These are phyloP conservation scores for Candida quercuum DNA, from an alignment of 805 yeast species.

Conservation along the genomic window DNA sequence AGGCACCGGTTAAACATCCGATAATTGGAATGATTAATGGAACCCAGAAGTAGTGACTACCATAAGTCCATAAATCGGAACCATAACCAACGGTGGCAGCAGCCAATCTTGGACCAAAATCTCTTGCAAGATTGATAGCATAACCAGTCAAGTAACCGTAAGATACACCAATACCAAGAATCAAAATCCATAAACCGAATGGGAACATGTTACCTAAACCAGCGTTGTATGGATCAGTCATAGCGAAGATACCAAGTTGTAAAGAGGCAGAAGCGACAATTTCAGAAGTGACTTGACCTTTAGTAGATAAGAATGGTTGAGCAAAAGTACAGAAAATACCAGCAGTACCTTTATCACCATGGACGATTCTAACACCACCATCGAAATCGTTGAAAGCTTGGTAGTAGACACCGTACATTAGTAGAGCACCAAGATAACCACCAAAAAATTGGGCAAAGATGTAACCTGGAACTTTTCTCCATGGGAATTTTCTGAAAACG, in stretches of 20 bases:
- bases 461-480: conserved; percentile 40
- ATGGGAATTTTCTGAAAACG: conserved; percentile 46
- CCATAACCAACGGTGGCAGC: conserved; percentile 43
- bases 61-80: conserved; percentile 31
- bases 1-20: conserved; percentile 44
- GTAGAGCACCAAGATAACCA: conserved; percentile 40
- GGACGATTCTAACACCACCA: conserved; percentile 24
- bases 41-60: conserved; percentile 47
- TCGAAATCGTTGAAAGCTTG: conserved; percentile 33
- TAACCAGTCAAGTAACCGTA: conserved; percentile 50
- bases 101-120: conserved; percentile 49
- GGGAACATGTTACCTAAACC: conserved; percentile 43
- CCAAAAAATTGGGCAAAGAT: conserved; percentile 44
- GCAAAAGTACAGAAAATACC: conserved; percentile 45
- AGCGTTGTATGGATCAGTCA: conserved; percentile 46
- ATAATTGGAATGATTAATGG: conserved; percentile 45
- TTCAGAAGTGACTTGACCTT: conserved; percentile 45
- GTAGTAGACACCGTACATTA: conserved; percentile 40
- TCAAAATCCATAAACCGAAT: conserved; percentile 38
- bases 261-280: conserved; percentile 38
- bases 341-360: conserved; percentile 31
- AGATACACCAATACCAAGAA: conserved; percentile 41
- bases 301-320: conserved; percentile 31
- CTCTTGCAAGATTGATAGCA: conserved; percentile 51
- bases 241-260: conserved; percentile 41